These are phyloP conservation scores for Rhodotorula diobovata DNA, from an alignment of 768 basidiomycete species.

Conservation along the genomic window DNA sequence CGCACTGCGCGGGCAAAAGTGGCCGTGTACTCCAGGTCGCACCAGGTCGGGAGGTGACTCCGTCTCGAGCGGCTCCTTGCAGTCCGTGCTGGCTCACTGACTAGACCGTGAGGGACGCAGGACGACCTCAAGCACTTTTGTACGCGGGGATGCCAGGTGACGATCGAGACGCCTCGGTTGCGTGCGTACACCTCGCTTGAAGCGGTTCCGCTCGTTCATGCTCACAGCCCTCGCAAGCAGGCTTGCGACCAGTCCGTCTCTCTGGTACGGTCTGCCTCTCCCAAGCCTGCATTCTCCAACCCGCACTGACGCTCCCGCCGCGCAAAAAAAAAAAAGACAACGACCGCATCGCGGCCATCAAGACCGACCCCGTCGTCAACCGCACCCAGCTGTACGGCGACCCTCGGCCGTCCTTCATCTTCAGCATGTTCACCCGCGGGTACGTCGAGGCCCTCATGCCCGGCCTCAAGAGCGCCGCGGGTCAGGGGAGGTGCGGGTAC, in stretches of 20 bases:
- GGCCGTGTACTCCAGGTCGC: neutral
- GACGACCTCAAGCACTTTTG: slow-evolving; percentile 11
- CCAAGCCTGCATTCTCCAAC: neutral
- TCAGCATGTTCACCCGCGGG: neutral
- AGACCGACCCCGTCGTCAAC: neutral
- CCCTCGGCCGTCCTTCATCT: neutral
- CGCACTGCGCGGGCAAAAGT: slow-evolving; percentile 1
- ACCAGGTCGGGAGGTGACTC: slow-evolving; percentile 1
- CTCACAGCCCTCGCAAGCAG: neutral
- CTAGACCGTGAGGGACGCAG: neutral
- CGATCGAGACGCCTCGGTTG: slow-evolving; percentile 7
- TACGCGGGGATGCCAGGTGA: neutral
- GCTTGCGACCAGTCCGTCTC: neutral
- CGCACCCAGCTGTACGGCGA: slow-evolving; percentile 7
- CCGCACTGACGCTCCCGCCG: neutral
- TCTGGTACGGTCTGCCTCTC: slow-evolving; percentile 2
- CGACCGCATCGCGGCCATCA: neutral
- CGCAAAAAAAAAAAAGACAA: too few species aligned
- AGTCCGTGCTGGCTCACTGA: too few species aligned
- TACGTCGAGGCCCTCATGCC: slow-evolving; percentile 3
- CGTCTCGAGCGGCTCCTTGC: neutral
- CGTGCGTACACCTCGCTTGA: neutral
- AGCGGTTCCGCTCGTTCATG: too few species aligned
- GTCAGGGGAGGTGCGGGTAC: neutral
- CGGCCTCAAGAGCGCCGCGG: neutral